Evolutionary conservation across 495 filamentous ascomycete genomes (phyloP).

Genomic region (Terfezia claveryi): DNA sequence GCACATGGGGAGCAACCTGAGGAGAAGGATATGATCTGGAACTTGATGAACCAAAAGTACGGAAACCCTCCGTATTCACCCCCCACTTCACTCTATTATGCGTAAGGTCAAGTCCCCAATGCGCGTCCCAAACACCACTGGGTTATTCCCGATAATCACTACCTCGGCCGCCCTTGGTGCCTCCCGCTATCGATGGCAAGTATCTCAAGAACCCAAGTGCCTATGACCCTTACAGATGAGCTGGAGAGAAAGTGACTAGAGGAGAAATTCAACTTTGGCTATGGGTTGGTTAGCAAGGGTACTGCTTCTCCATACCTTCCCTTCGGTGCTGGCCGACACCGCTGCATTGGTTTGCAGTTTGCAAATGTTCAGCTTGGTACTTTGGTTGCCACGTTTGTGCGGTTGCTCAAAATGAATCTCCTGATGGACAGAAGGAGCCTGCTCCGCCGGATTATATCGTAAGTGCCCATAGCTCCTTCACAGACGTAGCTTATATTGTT

Average conservation of each 20-base stretch:
- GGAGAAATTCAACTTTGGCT: slow-evolving; percentile 75
- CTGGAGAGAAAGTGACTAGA: slow-evolving; percentile 30
- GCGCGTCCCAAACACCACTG: slow-evolving; percentile 58
- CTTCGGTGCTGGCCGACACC: slow-evolving; percentile 80
- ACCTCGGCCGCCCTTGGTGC: slow-evolving; percentile 59
- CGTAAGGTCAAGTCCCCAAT: slow-evolving; percentile 65
- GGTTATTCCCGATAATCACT: slow-evolving; percentile 51
- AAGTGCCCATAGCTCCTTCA: neutral
- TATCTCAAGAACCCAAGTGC: slow-evolving; percentile 59
- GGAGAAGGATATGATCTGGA: slow-evolving; percentile 57
- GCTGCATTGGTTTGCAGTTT: slow-evolving; percentile 95
- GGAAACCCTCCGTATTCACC: slow-evolving; percentile 59
- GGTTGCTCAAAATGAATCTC: slow-evolving; percentile 53
- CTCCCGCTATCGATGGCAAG: slow-evolving; percentile 38
- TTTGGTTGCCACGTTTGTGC: slow-evolving; percentile 58
- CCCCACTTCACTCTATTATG: slow-evolving; percentile 69
- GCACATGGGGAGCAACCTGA: neutral
- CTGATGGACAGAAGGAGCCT: slow-evolving; percentile 40
- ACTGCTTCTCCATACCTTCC: slow-evolving; percentile 72
- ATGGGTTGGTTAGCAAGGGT: slow-evolving; percentile 79
- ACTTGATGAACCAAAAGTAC: slow-evolving; percentile 60
- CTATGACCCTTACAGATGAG: slow-evolving; percentile 88
- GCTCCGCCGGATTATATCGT: slow-evolving; percentile 63
- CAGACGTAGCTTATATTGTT: neutral
- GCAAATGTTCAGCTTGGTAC: slow-evolving; percentile 79